Base-by-base conservation (phyloP, 805 yeast genomes). In the Spathaspora gorwiae region DNA sequence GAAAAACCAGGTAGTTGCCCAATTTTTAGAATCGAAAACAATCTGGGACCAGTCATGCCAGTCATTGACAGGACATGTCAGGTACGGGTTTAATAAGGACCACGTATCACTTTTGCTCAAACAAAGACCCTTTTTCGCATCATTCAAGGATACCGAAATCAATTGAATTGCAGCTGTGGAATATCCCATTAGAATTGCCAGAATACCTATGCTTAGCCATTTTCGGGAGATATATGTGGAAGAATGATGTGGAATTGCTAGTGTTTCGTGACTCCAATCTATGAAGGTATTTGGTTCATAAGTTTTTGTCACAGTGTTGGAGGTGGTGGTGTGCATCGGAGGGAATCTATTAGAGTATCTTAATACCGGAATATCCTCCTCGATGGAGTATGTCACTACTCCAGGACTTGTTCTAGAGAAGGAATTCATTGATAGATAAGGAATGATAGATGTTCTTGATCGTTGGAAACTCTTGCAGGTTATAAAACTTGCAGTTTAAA, bases 61-160 rank as follows among this genome's bases (percentile, higher is more conserved):
- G 27, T 60, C 68, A 10, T 65, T 66, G 1, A 53, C 57, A 1
- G 75, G 75, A 48, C 76, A 71, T 29, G 74, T 66, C 66, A 61
- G 66, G 46, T 69, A 70, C 3, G 75, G 76, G 47, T 62, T 64
- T 19, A 70, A 49, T 13, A 70, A 59, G 14, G 75, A 68, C 75
- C 75, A 70, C 33, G 55, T 54, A 44, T 67, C 69, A 8, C 61
- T 49, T 35, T 59, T 54, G 39, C 68, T 57, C 8, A 64, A 51
- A 51, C 87, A 81, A 6, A 73, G 51, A 0, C 87, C 87, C 47
- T 70, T 73, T 42, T 76, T 74, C 38, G 78, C 47, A 50, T 79
- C 84, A 46, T 77, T 72, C 38, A 81, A 60, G 69, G 75, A 70
- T 24, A 70, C 76, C 1, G 81, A 67, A 0, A 66, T 49, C 50